A percentile compares a stretch with the other conserved stretches of the same genome.
phyloP scores from a whole-genome alignment of 257 asterid genomes.

The Nicotiana knightiana region DNA sequence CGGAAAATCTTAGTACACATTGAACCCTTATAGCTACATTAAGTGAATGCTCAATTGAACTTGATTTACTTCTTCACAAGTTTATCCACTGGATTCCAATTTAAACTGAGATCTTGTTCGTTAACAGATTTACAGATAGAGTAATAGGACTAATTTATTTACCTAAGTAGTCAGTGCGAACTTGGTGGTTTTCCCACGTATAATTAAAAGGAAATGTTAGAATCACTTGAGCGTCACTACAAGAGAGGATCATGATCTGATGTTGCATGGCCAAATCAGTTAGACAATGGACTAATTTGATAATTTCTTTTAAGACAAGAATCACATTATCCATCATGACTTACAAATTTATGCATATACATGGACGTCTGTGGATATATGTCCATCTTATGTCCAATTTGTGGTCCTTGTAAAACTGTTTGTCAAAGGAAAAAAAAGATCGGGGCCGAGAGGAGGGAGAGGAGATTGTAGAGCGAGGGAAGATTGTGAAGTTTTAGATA shows the following conservation, averaged over 20 bases:
- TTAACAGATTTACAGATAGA: not conserved
- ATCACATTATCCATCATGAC: not conserved
- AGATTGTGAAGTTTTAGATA: not conserved
- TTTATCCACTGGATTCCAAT: not conserved
- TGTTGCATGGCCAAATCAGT: not conserved
- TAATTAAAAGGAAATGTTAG: not conserved
- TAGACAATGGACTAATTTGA: not conserved
- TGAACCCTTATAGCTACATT: not conserved
- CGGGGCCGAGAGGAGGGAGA: too few species aligned
- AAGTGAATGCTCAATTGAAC: not conserved
- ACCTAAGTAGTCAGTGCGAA: not conserved
- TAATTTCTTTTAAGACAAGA: not conserved
- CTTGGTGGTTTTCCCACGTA: not conserved
- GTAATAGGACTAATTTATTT: not conserved
- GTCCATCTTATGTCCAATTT: not conserved
- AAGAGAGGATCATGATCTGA: not conserved
- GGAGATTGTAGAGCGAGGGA: not conserved
- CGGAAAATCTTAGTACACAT: not conserved
- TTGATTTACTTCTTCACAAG: not conserved
- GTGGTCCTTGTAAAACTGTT: not conserved
- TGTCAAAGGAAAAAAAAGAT: not conserved
- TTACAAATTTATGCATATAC: not conserved
- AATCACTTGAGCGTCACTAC: not conserved
- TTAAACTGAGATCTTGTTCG: not conserved
- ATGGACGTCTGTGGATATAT: not conserved